Base-by-base conservation (phyloP, 1,139 yeast species). In the Suhomyces taliae region DNA sequence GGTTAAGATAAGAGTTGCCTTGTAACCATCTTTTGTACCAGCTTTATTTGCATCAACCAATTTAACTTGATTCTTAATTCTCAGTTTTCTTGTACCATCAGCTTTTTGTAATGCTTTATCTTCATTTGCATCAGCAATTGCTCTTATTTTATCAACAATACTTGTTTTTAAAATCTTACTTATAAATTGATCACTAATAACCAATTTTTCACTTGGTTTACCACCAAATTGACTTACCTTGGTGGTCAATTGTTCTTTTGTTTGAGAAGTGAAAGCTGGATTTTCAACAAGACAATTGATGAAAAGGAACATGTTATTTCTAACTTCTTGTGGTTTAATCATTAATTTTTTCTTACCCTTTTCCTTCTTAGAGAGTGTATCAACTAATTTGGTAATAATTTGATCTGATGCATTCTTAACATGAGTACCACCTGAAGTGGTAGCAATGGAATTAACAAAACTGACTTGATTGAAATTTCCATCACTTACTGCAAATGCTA, bases 351-450 rank as follows among this genome's bases (percentile, higher is more conserved):
- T 85, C 62, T 87, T 88, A 50, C 82, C 82, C 63, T 83, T 87
- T 69, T 87, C 90, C 61, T 84, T 89, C 59, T 90, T 79, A 34
- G 78, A 72, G 24, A 89, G 89, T 31, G 84, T 71, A 35, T 90
- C 86, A 34, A 72, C 64, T 46, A 75, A 61, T 62, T 88, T 90
- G 49, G 77, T 80, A 27, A 89, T 86, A 47, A 95, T 80, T 68
- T 91, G 90, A 65, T 93, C 97, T 5, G 95, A 76, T 39, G 91
- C 79, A 62, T 86, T 84, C 57, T 86, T 90, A 36, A 91, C 95
- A 65, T 95, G 99, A 0, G 99, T 88, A 56, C 99, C 99, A 51
- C 99, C 99, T 1, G 91, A 74, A 0, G 99, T 93, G 0, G 99
- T 95, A 0, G 99, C 99, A 62, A 95, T 95, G 4, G 97, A 90